A percentile compares a stretch with the other conserved stretches of the same genome.
Evolutionary conservation across 768 basidiomycete species (phyloP).

Genomic region (Phylloporus sp.): DNA sequence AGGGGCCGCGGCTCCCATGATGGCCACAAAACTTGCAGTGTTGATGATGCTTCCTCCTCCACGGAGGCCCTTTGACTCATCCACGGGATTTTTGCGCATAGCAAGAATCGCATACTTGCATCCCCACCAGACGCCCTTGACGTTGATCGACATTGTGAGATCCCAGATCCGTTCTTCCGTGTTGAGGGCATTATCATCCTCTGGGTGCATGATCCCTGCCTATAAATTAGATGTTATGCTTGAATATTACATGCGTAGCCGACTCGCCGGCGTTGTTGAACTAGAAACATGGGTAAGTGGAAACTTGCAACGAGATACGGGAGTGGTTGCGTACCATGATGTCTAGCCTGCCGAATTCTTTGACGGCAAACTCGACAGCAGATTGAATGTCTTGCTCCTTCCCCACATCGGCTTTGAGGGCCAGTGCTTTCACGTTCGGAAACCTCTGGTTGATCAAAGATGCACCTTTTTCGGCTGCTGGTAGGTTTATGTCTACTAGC

Average conservation of each 20-base stretch:
- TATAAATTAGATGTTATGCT: not conserved
- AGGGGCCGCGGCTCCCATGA: conserved; percentile 94
- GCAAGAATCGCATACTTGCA: conserved; percentile 96
- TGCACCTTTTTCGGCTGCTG: conserved; percentile 64
- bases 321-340: conserved; percentile 63
- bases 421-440: conserved; percentile 64
- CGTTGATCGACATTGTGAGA: conserved; percentile 87
- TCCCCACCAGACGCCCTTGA: conserved; percentile 99
- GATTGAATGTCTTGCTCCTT: conserved; percentile 84
- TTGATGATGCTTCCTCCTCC: conserved; percentile 93
- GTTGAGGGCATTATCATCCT: conserved; percentile 90
- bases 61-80: conserved; percentile 73
- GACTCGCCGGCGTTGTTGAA: conserved; percentile 86
- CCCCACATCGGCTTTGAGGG: conserved; percentile 79
- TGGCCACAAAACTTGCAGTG: conserved; percentile 94
- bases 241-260: not conserved
- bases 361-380: conserved; percentile 73
- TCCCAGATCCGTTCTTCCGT: conserved; percentile 98
- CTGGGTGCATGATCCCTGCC: conserved; percentile 95
- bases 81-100: conserved; percentile 89
- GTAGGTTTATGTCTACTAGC: conserved; percentile 81
- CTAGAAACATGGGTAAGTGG: conserved; percentile 35
- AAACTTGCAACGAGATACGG: not conserved
- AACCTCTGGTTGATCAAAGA: conserved; percentile 57
- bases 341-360: conserved; percentile 89